These are phyloP conservation scores for Amylocarpus encephaloides DNA, from an alignment of 2,329 filamentous ascomycete species.

Conservation along the genomic window DNA sequence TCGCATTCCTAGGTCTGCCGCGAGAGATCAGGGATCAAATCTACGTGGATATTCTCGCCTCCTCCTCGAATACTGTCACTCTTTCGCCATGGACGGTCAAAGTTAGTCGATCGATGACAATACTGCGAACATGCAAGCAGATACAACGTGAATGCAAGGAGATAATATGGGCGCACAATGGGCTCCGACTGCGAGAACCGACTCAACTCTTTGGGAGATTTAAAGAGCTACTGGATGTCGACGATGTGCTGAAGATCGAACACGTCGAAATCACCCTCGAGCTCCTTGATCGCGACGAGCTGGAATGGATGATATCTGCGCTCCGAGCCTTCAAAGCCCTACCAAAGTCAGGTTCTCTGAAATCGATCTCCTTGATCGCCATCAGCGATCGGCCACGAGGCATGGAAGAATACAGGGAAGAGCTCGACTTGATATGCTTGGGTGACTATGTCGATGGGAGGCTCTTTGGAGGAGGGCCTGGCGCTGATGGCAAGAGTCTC, in stretches of 20 bases:
- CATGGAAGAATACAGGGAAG: constrained; percentile 24
- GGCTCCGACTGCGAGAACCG: constrained; percentile 16
- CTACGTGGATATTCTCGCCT: constrained; percentile 24
- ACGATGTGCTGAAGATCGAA: constrained; percentile 12
- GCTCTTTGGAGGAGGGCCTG: constrained; percentile 13
- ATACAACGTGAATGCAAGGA: constrained; percentile 29
- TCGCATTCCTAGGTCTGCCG: constrained; percentile 23
- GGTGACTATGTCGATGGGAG: constrained; percentile 26
- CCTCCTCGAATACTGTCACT: constrained; percentile 18
- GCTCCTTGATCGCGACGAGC: constrained; percentile 27
- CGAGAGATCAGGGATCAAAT: constrained; percentile 29
- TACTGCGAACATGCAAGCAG: constrained; percentile 28
- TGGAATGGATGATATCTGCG: constrained; percentile 24
- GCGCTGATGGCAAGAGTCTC: constrained; percentile 12
- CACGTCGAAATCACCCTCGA: constrained; percentile 25
- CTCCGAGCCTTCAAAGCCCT: constrained; percentile 15
- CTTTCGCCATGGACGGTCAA: constrained; percentile 26
- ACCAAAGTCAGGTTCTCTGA: constrained; percentile 11
- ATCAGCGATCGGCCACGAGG: constrained; percentile 23
- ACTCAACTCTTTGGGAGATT: constrained; percentile 19
- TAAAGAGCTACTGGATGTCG: constrained; percentile 8
- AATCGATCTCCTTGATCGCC: constrained; percentile 22
- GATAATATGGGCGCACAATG: constrained; percentile 25
- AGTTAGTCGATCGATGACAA: constrained; percentile 21
- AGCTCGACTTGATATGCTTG: constrained; percentile 19